These are phyloP conservation scores for Cystobasidium onofrii DNA, from an alignment of 768 basidiomycete species.

Conservation along the genomic window DNA sequence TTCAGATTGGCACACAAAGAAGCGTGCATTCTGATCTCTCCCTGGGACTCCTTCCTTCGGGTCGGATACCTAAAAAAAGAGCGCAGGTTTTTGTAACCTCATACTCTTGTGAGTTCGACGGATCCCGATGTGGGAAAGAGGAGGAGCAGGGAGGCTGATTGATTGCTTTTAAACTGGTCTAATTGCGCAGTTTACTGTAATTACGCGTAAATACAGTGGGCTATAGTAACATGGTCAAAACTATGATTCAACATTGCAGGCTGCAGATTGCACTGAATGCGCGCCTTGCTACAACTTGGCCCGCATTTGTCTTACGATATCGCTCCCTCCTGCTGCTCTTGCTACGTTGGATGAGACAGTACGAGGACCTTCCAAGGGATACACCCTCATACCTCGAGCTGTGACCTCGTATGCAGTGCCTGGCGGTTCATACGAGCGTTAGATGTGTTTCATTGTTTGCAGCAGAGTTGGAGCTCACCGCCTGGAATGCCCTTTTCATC, in stretches of 20 bases:
- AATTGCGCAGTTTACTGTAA: too few relatives aligned
- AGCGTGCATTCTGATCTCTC: background rate
- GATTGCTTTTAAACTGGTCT: too few relatives aligned
- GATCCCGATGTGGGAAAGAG: too few relatives aligned
- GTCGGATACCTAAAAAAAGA: background rate
- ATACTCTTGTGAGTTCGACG: too few relatives aligned
- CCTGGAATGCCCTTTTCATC: slow-evolving; percentile 1
- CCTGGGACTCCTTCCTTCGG: background rate
- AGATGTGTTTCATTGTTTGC: background rate
- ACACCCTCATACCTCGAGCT: background rate
- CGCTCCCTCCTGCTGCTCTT: background rate
- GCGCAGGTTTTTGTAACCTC: too few relatives aligned
- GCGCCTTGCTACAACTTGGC: background rate
- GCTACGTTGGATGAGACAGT: background rate
- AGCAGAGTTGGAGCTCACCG: background rate
- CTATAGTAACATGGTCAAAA: too few relatives aligned
- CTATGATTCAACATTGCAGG: too few relatives aligned
- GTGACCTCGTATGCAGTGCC: slow-evolving; percentile 7
- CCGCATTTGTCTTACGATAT: background rate
- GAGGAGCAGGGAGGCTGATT: too few relatives aligned
- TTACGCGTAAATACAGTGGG: too few relatives aligned
- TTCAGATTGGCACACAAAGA: background rate
- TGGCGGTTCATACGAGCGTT: background rate
- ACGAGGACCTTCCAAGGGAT: background rate
- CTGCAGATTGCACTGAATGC: too few relatives aligned